Evolutionary conservation across 768 basidiomycete genomes (phyloP).

Genomic region (Pluteus cervinus): DNA sequence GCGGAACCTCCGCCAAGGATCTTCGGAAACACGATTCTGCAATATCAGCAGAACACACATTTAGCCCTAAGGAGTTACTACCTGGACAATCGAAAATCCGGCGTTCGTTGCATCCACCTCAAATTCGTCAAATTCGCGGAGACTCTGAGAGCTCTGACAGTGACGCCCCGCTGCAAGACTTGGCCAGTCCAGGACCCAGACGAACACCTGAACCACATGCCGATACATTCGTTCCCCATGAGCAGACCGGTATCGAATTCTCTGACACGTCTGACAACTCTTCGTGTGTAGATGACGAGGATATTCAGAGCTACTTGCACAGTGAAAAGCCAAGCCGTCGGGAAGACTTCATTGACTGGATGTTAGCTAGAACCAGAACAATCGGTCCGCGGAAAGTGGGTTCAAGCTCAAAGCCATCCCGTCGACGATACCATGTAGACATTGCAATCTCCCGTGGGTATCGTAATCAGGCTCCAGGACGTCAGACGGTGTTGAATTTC

Average conservation of each 20-base stretch:
- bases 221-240: too few species aligned
- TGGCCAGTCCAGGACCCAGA: conserved; percentile 5
- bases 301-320: too few species aligned
- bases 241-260: too few species aligned
- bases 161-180: conserved; percentile 8
- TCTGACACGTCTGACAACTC: too few species aligned
- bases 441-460: not conserved
- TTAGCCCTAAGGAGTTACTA: conserved; percentile 21
- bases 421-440: not conserved
- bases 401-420: conserved; percentile 1
- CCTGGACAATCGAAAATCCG: conserved; percentile 49
- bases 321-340: too few species aligned
- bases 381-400: conserved; percentile 15
- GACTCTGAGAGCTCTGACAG: conserved; percentile 58
- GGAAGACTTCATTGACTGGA: conserved; percentile 60
- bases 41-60: conserved; percentile 3
- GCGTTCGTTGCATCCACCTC: conserved; percentile 22
- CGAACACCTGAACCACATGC: conserved; percentile 5
- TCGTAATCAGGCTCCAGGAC: conserved; percentile 4
- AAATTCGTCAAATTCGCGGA: conserved; percentile 42
- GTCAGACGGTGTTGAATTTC: conserved; percentile 2
- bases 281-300: too few species aligned
- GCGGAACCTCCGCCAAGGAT: conserved; percentile 11
- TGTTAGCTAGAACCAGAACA: conserved; percentile 45
- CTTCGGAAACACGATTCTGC: conserved; percentile 8